Conservation (phyloP, 179 eudicot species). For the Silene noctiflora region DNA sequence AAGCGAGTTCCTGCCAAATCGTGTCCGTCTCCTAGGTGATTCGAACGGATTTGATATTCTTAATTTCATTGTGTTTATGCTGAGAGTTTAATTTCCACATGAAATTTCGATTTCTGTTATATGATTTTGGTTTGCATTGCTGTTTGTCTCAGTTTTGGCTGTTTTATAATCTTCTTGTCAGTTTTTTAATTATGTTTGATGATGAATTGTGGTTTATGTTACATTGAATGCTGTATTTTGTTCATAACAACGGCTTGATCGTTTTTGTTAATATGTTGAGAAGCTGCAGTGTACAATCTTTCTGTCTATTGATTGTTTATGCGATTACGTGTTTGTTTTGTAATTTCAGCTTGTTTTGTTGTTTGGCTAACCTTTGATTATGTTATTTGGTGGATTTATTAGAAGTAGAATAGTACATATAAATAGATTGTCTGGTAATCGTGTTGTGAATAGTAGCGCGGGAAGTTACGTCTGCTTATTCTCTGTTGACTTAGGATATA, state of each 20-base stretch:
- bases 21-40: slow-evolving; percentile 33
- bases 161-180: neutral
- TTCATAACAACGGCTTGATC: neutral
- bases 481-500: neutral
- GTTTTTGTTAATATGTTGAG: neutral
- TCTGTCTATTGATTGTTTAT: neutral
- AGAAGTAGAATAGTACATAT: too few species aligned
- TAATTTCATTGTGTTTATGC: neutral
- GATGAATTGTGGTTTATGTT: neutral
- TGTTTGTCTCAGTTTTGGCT: neutral
- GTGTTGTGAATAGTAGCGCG: neutral
- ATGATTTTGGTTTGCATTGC: slow-evolving; percentile 1
- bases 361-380: neutral
- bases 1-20: slow-evolving; percentile 62
- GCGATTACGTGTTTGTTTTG: neutral
- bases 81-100: neutral
- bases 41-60: slow-evolving; percentile 6
- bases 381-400: too few species aligned
- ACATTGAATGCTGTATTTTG: neutral
- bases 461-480: neutral
- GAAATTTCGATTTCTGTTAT: neutral
- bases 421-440: neutral
- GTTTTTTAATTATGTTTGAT: neutral
- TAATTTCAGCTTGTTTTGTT: neutral
- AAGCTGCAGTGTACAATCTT: neutral